Percentiles rank a stretch among this genome's conserved stretches.
Evolutionary conservation across 768 basidiomycete genomes (phyloP).

Genomic region (Lactarius evosmus): DNA sequence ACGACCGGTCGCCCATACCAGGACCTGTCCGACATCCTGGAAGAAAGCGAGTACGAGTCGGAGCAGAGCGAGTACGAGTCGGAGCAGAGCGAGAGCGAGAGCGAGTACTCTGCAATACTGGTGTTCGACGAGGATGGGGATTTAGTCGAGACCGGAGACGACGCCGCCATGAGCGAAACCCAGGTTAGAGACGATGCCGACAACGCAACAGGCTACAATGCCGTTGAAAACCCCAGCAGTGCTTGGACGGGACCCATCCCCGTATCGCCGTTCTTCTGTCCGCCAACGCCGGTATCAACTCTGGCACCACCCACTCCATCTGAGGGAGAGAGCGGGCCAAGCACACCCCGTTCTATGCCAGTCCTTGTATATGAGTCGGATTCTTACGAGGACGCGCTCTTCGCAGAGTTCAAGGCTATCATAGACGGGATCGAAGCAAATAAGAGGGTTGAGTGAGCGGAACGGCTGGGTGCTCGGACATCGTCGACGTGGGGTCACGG

Average conservation of each 20-base stretch:
- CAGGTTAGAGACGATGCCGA: neutral
- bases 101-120: neutral
- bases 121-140: neutral
- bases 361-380: slow-evolving; percentile 6
- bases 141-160: neutral
- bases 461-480: neutral
- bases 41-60: slow-evolving; percentile 2
- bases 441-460: neutral
- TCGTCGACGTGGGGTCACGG: neutral
- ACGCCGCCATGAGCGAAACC: neutral
- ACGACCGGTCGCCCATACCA: neutral
- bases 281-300: slow-evolving; percentile 1
- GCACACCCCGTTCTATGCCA: neutral
- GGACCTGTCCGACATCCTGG: slow-evolving; percentile 6
- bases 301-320: slow-evolving; percentile 2
- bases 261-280: slow-evolving; percentile 3
- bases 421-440: neutral
- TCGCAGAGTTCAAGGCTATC: slow-evolving; percentile 12
- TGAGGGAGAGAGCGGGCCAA: neutral
- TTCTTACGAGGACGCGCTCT: slow-evolving; percentile 14
- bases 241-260: neutral
- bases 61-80: neutral
- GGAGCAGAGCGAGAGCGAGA: neutral
- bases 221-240: neutral
- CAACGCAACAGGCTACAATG: neutral